A percentile compares a stretch with the other conserved stretches of the same genome.
These are phyloP conservation scores for Hortaea sp. DNA, from an alignment of 2,329 filamentous ascomycete genomes.

Conservation along the genomic window DNA sequence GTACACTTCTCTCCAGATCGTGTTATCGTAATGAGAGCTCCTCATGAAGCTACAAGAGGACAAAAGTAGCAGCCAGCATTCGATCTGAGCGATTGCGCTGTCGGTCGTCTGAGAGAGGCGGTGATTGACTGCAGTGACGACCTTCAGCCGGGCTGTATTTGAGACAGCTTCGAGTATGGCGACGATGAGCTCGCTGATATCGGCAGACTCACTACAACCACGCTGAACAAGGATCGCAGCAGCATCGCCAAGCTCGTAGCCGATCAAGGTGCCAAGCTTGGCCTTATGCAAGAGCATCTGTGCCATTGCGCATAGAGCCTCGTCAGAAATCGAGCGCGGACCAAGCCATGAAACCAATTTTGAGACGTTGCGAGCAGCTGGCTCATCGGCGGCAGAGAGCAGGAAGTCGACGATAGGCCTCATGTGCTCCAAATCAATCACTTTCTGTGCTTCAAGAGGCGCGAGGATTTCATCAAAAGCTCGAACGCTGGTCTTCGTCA, in stretches of 20 bases:
- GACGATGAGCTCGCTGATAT: neutral
- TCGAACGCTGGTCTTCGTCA: too few relatives aligned
- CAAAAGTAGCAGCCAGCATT: slow-evolving; percentile 6
- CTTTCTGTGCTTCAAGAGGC: neutral
- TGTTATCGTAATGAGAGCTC: neutral
- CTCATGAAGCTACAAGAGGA: neutral
- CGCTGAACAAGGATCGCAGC: slow-evolving; percentile 1
- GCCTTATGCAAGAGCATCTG: slow-evolving; percentile 11
- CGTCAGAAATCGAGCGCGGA: neutral
- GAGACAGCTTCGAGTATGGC: slow-evolving; percentile 6
- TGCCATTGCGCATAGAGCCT: neutral
- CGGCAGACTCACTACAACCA: neutral
- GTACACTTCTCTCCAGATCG: slow-evolving; percentile 11
- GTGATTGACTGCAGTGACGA: neutral
- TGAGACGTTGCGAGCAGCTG: slow-evolving; percentile 12
- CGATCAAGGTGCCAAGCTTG: slow-evolving; percentile 8
- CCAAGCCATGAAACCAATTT: slow-evolving; percentile 14
- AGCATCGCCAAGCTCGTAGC: slow-evolving; percentile 3
- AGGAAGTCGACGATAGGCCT: slow-evolving; percentile 13
- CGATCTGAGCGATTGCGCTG: neutral
- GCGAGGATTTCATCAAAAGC: slow-evolving; percentile 14
- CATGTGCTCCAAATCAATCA: slow-evolving; percentile 4
- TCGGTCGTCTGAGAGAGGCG: neutral
- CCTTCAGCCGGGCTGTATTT: neutral
- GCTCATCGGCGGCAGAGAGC: slow-evolving; percentile 15